These are phyloP conservation scores for Cercospora zeae-maydis DNA, from an alignment of 2,329 filamentous ascomycete genomes.

Conservation along the genomic window DNA sequence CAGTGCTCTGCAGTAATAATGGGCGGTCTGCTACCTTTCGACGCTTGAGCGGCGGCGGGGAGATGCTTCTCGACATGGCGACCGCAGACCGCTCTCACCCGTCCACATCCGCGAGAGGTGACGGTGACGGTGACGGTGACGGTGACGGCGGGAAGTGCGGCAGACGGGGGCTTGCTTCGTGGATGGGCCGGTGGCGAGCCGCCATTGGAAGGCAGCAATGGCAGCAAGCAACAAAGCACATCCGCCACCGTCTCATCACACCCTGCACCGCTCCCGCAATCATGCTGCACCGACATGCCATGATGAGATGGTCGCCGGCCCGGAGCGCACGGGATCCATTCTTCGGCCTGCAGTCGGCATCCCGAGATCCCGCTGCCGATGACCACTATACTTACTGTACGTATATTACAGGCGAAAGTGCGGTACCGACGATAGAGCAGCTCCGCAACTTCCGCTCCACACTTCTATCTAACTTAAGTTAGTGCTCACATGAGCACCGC, in stretches of 20 bases:
- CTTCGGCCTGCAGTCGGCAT: background rate
- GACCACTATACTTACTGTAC: background rate
- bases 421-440: background rate
- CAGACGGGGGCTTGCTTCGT: no score
- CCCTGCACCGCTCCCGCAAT: background rate
- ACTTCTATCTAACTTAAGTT: no score
- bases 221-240: background rate
- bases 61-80: conserved; percentile 21
- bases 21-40: background rate
- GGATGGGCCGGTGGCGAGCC: background rate
- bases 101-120: no score
- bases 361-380: background rate
- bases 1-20: background rate
- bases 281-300: background rate
- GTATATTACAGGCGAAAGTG: background rate
- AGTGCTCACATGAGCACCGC: background rate
- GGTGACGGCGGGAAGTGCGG: no score
- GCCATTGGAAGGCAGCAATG: background rate
- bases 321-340: background rate
- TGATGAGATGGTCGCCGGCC: background rate
- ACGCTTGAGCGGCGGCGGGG: conserved; percentile 35
- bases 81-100: no score
- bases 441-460: no score
- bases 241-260: background rate
- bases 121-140: no score